Evolutionary conservation across 257 asterid genomes (phyloP).

Genomic region (Solanum megistacrolobum): DNA sequence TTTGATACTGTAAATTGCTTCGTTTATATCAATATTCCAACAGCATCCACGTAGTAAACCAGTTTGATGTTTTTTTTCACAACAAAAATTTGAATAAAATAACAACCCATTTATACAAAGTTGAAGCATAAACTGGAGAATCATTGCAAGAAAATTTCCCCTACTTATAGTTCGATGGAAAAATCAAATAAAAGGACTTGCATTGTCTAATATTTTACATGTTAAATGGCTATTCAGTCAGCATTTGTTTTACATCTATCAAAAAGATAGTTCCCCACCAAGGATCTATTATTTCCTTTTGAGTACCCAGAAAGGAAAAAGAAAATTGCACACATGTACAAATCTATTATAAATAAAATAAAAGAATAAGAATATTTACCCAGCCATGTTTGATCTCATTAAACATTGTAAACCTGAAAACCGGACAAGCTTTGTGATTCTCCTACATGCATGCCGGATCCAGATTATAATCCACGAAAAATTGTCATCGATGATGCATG

Average conservation of each 20-base stretch:
- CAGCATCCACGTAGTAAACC: neutral
- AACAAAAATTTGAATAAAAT: neutral
- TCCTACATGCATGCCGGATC: neutral
- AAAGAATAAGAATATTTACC: slow-evolving; percentile 1
- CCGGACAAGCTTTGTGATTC: neutral
- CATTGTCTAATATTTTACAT: neutral
- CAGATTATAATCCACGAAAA: neutral
- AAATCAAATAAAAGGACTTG: neutral
- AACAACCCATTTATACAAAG: neutral
- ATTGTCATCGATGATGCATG: neutral
- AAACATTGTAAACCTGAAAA: neutral
- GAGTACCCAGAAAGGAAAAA: neutral
- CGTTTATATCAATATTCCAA: neutral
- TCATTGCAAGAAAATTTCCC: neutral
- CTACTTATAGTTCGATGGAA: neutral
- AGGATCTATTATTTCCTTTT: neutral
- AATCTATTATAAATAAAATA: neutral
- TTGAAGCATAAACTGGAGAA: neutral
- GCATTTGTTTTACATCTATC: neutral
- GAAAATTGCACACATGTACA: neutral
- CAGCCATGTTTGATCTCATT: neutral
- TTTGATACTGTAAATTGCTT: neutral
- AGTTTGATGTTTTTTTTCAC: neutral
- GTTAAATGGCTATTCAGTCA: neutral
- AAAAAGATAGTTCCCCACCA: neutral